Evolutionary conservation across 306 rosid species (phyloP).

Genomic region (Inga leiocalycina): DNA sequence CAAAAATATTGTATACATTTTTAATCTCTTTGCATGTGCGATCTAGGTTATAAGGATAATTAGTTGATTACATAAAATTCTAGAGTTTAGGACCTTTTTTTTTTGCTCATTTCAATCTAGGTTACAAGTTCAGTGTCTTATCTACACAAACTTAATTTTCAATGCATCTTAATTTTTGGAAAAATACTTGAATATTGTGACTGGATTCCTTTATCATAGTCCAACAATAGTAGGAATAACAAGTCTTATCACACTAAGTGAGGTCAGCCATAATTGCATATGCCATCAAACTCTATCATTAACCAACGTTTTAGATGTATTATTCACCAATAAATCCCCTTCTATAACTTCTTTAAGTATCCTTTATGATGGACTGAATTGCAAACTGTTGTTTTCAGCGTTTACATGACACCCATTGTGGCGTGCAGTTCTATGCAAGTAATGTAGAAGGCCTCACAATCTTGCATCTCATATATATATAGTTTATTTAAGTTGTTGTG

Average conservation of each 20-base stretch:
- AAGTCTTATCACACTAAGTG: background rate
- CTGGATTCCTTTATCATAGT: background rate
- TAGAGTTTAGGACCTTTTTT: too few relatives aligned
- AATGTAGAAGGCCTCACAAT: background rate
- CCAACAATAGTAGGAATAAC: background rate
- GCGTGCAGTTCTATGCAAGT: background rate
- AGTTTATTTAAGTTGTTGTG: background rate
- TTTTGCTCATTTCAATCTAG: background rate
- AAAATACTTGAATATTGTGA: background rate
- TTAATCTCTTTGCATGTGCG: background rate
- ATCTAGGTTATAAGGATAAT: background rate
- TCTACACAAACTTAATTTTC: background rate
- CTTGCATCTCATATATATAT: conserved; percentile 1
- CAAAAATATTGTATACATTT: background rate
- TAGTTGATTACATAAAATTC: background rate
- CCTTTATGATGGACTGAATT: background rate
- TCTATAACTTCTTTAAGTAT: background rate
- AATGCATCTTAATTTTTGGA: background rate
- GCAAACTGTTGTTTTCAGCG: background rate
- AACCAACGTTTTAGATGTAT: background rate
- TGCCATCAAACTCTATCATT: background rate
- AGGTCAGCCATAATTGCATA: background rate
- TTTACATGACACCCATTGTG: background rate
- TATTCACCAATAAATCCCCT: background rate
- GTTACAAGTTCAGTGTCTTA: background rate